Base-by-base conservation (phyloP, 371 early-diverging fungal genomes). In the Mortierella sp. region DNA sequence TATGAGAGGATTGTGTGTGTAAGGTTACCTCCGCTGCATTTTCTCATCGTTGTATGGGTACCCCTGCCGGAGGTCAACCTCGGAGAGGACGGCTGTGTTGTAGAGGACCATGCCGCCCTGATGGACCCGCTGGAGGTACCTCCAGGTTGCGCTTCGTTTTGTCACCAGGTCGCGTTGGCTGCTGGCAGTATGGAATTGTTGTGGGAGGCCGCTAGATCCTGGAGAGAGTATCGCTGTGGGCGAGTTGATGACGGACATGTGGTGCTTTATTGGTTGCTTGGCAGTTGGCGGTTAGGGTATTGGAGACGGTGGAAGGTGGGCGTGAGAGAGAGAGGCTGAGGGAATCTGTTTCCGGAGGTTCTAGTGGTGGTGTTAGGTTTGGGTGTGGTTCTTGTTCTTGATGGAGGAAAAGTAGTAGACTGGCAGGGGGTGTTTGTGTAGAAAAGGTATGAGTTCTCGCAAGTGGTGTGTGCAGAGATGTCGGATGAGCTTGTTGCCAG, bases 81-180 rank as follows among this genome's bases (percentile, higher is more conserved):
- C 84, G 4, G 84, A 70, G 41, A 84, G 43, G 71, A 84, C 63
- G 38, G 84, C 84, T 0, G 84, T 84, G 58, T 84, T 84, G 44
- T 80, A 84, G 5, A 84, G 75, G 8, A 78, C 84, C 76, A 80
- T 84, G 1, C 84, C 84, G 2, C 84, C 84, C 51, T 84, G 84
- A 63, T 80, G 75, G 4, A 81, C 74, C 58, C 84, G 71, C 18
- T 84, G 80, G 29, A 84, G 51, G 70, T 84, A 84, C 32, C 81
- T 43, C 84, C 84, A 84, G 4, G 81, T 78, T 2, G 78, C 81
- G 35, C 75, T 78, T 29, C 84, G 78, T 72, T 84, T 84, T n/a
- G 54, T 68, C 58, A 77, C 68, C 35, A 84, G 21, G 68, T 63
- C 63, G 41, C 35, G 63, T 63, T 63, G 63, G 63, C 35, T 35